These are phyloP conservation scores for Hirsutella thompsonii DNA, from an alignment of 2,329 filamentous ascomycete species.

Conservation along the genomic window DNA sequence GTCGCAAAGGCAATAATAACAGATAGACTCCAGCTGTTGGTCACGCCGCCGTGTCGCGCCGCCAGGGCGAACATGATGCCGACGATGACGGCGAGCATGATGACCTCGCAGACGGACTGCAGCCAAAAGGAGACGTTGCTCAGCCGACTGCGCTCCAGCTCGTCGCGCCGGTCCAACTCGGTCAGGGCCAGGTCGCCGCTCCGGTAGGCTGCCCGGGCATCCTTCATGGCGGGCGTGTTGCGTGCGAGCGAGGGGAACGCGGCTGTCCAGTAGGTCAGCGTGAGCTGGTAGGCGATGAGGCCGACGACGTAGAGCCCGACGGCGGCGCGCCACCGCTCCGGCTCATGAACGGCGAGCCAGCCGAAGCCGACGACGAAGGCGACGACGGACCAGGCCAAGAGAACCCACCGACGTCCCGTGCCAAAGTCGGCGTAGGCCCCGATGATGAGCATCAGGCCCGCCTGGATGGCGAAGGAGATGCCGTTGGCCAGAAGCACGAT, in stretches of 20 bases:
- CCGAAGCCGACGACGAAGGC: conserved; percentile 53
- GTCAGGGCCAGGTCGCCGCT: conserved; percentile 37
- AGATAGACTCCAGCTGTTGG: conserved; percentile 55
- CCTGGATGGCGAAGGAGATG: conserved; percentile 54
- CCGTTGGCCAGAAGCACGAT: conserved; percentile 55
- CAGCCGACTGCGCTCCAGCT: conserved; percentile 49
- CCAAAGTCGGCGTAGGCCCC: conserved; percentile 51
- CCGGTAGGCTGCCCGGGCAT: conserved; percentile 17
- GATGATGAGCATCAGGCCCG: conserved; percentile 39
- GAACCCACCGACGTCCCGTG: conserved; percentile 47
- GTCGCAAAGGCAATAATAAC: conserved; percentile 54
- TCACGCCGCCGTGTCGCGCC: conserved; percentile 42
- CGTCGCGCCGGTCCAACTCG: conserved; percentile 48
- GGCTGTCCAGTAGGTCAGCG: conserved; percentile 56
- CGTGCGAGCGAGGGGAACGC: conserved; percentile 31
- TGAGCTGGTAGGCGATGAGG: conserved; percentile 53
- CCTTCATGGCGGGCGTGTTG: conserved; percentile 19
- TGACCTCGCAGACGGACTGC: conserved; percentile 47
- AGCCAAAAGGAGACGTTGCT: conserved; percentile 52
- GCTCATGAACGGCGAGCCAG: conserved; percentile 51
- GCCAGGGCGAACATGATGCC: conserved; percentile 48
- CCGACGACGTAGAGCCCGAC: conserved; percentile 54
- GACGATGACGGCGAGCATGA: conserved; percentile 52
- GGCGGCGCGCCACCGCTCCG: conserved; percentile 45
- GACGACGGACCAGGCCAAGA: conserved; percentile 46